Evolutionary conservation across 192 early-diverging fungal species (phyloP), one percentile per base, ranked within the genome.

Genomic region (Endogone sp.): DNA sequence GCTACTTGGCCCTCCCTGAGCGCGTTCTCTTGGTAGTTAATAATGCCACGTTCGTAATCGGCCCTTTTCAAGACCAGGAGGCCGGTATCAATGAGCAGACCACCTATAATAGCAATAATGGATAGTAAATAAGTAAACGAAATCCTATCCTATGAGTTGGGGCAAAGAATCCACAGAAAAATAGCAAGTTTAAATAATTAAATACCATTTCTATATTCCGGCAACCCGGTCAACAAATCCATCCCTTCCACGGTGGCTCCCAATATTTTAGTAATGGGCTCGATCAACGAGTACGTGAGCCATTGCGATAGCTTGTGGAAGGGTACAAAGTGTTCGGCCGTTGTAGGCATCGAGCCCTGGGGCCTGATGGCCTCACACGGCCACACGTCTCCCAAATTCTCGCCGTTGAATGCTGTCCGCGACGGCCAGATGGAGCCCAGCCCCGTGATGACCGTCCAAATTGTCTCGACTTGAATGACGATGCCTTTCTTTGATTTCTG

Each of bases 281-380:
- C 96, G 77, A 95, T 84, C 44, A 96, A 81, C 3, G 94, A 95
- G 79, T 95, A 96, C 2, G 94, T 92, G 49, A 98, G 88, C 96
- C 96, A 98, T 74, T 98, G 96, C 4, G 94, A 93, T 57, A 98
- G 84, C 68, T 98, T 98, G 78, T 98, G 94, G 78, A 96, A 95
- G 20, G 91, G 80, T 22, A 94, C 90, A 37, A 92, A 77, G 26
- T 78, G 69, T 21, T 69, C 26, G 23, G 63, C 28, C 4, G 64
- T 65, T 25, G 32, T 23, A 11, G 37, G 37, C 6, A 6, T 49
- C 37, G 37, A 49, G 24, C 55, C 58, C 27, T 56, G 23, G 4
- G 64, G 62, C 29, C 44, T 44, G 8, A 79, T 63, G 29, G 77
- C 71, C 44, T 68, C 62, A 30, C 73, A 79, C 31, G 69, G 73